Evolutionary conservation across 176 grass and related monocot genomes (phyloP).

Genomic region (Melocanna baccifera): DNA sequence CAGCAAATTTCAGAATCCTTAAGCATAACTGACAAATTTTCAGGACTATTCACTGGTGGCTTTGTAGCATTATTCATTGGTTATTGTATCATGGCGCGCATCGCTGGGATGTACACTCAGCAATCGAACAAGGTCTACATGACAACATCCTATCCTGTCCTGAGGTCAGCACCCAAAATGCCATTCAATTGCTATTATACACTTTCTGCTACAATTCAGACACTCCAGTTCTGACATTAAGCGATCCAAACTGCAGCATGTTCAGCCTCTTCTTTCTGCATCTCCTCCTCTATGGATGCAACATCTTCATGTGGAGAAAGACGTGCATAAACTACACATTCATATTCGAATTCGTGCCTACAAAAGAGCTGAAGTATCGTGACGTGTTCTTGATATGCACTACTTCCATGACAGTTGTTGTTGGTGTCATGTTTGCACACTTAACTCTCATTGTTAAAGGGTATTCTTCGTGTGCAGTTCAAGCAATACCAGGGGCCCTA

Average conservation of each 20-base stretch:
- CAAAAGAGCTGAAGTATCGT: constrained; percentile 80
- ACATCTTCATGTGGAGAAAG: constrained; percentile 99
- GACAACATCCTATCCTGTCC: constrained; percentile 91
- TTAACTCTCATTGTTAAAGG: constrained; percentile 59
- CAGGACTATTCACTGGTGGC: constrained; percentile 81
- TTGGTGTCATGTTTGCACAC: constrained; percentile 85
- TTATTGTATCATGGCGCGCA: constrained; percentile 88
- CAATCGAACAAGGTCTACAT: constrained; percentile 85
- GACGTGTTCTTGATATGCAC: constrained; percentile 81
- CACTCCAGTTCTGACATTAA: constrained; percentile 29
- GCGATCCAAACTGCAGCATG: constrained; percentile 63
- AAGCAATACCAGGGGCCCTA: constrained; percentile 84
- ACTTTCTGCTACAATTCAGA: background rate
- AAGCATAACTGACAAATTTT: constrained; percentile 27
- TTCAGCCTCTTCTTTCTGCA: constrained; percentile 95
- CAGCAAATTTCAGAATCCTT: constrained; percentile 15
- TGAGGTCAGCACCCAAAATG: constrained; percentile 58
- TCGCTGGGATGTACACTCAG: constrained; percentile 85
- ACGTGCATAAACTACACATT: constrained; percentile 87
- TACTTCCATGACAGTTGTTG: constrained; percentile 68
- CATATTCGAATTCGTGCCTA: constrained; percentile 91
- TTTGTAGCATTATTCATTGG: constrained; percentile 75
- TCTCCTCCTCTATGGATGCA: constrained; percentile 92
- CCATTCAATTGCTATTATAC: constrained; percentile 10
- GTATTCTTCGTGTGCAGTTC: constrained; percentile 68